Percentiles rank a stretch among this genome's conserved stretches.
phyloP scores from a whole-genome alignment of 177 flowering plant genomes.

The Viscum album region DNA sequence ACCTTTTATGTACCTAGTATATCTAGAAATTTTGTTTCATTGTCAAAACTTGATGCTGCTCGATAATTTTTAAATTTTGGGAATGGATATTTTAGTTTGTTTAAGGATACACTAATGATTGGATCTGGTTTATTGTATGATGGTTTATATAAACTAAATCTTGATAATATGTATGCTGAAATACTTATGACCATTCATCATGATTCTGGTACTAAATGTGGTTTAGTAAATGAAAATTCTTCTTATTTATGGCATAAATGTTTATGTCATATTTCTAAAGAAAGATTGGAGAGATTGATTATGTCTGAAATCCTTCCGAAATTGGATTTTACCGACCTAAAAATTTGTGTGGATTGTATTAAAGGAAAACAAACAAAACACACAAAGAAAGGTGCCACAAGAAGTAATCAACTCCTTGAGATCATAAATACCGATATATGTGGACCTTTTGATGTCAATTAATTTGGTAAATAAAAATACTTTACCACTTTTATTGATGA shows the following conservation, averaged over 20 bases:
- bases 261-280: conserved; percentile 1
- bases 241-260: conserved; percentile 1
- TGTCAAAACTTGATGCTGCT: background rate
- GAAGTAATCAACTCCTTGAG: background rate
- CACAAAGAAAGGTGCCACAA: conserved; percentile 6
- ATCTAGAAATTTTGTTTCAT: background rate
- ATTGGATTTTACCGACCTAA: background rate
- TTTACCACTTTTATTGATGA: conserved; percentile 5
- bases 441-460: background rate
- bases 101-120: background rate
- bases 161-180: background rate
- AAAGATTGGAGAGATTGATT: conserved; percentile 1
- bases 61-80: background rate
- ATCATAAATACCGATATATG: conserved; percentile 1
- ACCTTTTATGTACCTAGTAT: background rate
- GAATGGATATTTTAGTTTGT: background rate
- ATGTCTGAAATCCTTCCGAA: background rate
- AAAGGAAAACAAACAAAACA: conserved; percentile 6
- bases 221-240: background rate
- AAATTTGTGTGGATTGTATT: background rate
- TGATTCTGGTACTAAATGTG: background rate
- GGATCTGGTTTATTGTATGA: background rate
- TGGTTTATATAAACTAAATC: conserved; percentile 3
- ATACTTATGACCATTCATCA: background rate
- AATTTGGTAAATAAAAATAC: background rate